Evolutionary conservation across 2,329 filamentous ascomycete species (phyloP).

Genomic region (Fusarium concolor): DNA sequence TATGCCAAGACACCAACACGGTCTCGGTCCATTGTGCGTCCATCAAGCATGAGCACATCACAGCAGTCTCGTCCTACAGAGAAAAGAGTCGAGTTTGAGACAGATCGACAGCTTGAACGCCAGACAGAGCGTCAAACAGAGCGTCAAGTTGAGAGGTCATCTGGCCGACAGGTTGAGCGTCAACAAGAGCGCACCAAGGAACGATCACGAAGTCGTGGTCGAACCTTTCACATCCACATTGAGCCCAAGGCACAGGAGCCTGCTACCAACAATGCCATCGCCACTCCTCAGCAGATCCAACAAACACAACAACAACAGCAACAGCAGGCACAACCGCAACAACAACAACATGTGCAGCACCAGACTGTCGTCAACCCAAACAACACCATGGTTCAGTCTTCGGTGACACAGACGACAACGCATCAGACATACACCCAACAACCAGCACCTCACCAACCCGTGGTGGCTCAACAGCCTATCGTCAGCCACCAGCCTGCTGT

Average conservation of each 20-base stretch:
- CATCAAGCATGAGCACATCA: slow-evolving; percentile 23
- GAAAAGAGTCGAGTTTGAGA: slow-evolving; percentile 30
- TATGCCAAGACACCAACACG: slow-evolving; percentile 38
- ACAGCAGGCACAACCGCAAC: slow-evolving; percentile 7
- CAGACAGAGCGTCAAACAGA: slow-evolving; percentile 13
- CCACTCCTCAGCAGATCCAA: neutral
- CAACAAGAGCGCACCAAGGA: slow-evolving; percentile 38
- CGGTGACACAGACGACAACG: slow-evolving; percentile 22
- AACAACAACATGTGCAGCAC: slow-evolving; percentile 28
- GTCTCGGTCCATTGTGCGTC: slow-evolving; percentile 36
- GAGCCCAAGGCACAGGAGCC: slow-evolving; percentile 38
- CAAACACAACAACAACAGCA: slow-evolving; percentile 2
- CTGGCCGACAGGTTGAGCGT: slow-evolving; percentile 28
- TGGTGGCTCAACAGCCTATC: slow-evolving; percentile 24
- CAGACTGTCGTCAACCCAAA: slow-evolving; percentile 19
- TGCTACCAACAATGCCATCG: neutral
- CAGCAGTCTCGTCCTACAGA: slow-evolving; percentile 37
- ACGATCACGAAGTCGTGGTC: slow-evolving; percentile 43
- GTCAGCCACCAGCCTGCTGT: slow-evolving; percentile 31
- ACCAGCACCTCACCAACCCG: slow-evolving; percentile 29
- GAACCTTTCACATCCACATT: slow-evolving; percentile 47
- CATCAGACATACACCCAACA: slow-evolving; percentile 29
- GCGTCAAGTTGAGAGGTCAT: slow-evolving; percentile 13
- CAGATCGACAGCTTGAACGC: slow-evolving; percentile 32
- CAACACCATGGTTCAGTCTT: slow-evolving; percentile 24